These are phyloP conservation scores for Aspergillus melleus DNA, from an alignment of 2,329 filamentous ascomycete species.

Conservation along the genomic window DNA sequence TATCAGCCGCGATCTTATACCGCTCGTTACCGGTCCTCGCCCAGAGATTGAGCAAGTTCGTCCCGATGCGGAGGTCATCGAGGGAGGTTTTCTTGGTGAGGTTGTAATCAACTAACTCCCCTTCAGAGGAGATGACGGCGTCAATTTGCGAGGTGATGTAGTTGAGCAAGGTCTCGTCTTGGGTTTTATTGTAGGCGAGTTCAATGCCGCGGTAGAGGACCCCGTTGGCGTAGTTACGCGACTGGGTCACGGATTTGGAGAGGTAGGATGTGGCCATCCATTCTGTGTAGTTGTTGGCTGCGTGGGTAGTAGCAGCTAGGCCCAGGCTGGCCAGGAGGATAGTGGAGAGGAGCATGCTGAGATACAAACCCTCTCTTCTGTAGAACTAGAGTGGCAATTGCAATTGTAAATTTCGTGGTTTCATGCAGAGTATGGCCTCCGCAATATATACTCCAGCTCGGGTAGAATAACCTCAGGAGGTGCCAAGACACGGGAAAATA, in stretches of 20 bases:
- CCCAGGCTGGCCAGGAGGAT: background rate
- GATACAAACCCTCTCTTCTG: too few relatives aligned
- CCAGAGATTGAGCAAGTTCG: slow-evolving; percentile 16
- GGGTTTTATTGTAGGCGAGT: slow-evolving; percentile 17
- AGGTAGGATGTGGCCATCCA: slow-evolving; percentile 14
- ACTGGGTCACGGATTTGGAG: slow-evolving; percentile 9
- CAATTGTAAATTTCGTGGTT: too few relatives aligned
- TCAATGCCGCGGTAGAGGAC: slow-evolving; percentile 16
- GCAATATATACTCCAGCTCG: too few relatives aligned
- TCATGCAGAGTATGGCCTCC: too few relatives aligned
- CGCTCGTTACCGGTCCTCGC: slow-evolving; percentile 11
- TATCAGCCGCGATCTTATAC: slow-evolving; percentile 17
- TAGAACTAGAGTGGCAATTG: too few relatives aligned
- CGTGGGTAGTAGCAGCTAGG: background rate
- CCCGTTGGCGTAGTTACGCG: slow-evolving; percentile 17
- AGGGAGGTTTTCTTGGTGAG: slow-evolving; percentile 9
- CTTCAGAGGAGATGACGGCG: slow-evolving; percentile 8
- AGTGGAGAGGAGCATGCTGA: background rate
- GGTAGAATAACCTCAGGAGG: too few relatives aligned
- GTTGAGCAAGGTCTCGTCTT: slow-evolving; percentile 2
- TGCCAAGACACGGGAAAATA: slow-evolving; percentile 1
- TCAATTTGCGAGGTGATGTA: slow-evolving; percentile 14
- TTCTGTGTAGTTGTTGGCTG: slow-evolving; percentile 15
- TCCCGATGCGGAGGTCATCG: slow-evolving; percentile 17
- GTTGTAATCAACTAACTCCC: slow-evolving; percentile 4